Percentiles rank a stretch among this genome's conserved stretches.
Conservation (phyloP, 495 filamentous ascomycete species). For the Aspergillus conjunctus region DNA sequence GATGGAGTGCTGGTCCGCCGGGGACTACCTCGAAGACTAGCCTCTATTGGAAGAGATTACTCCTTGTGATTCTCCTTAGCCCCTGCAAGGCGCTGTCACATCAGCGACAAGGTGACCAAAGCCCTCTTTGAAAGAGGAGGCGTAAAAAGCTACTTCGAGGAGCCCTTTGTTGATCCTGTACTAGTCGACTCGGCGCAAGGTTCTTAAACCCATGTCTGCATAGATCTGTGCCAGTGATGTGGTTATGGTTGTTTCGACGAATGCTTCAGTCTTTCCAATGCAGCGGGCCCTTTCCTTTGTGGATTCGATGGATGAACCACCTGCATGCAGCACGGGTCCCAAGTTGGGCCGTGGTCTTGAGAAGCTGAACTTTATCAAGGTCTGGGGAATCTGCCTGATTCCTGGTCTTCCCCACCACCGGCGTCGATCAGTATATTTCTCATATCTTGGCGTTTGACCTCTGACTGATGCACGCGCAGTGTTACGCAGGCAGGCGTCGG, state of each 20-base stretch:
- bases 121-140: neutral
- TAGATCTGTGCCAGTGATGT: slow-evolving; percentile 11
- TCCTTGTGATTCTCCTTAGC: slow-evolving; percentile 2
- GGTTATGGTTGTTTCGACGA: slow-evolving; percentile 10
- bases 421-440: slow-evolving; percentile 25
- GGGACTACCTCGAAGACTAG: slow-evolving; percentile 4
- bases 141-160: neutral
- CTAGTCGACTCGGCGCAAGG: neutral
- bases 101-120: slow-evolving; percentile 8
- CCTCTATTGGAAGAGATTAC: neutral
- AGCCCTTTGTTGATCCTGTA: slow-evolving; percentile 14
- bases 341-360: slow-evolving; percentile 13
- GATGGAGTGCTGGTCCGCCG: slow-evolving; percentile 10
- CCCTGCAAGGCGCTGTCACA: slow-evolving; percentile 19
- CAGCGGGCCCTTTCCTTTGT: slow-evolving; percentile 12
- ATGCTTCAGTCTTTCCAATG: slow-evolving; percentile 4
- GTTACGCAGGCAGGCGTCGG: slow-evolving; percentile 12
- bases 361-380: slow-evolving; percentile 25
- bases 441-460: slow-evolving; percentile 17
- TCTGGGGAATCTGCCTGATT: slow-evolving; percentile 22
- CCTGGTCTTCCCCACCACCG: slow-evolving; percentile 9
- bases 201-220: neutral
- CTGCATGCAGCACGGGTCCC: slow-evolving; percentile 18
- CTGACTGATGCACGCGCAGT: slow-evolving; percentile 14
- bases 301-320: slow-evolving; percentile 15